Percentiles rank a stretch among this genome's conserved stretches.
phyloP scores from a whole-genome alignment of 176 grass and related monocot species.

The Thinopyrum elongatum region DNA sequence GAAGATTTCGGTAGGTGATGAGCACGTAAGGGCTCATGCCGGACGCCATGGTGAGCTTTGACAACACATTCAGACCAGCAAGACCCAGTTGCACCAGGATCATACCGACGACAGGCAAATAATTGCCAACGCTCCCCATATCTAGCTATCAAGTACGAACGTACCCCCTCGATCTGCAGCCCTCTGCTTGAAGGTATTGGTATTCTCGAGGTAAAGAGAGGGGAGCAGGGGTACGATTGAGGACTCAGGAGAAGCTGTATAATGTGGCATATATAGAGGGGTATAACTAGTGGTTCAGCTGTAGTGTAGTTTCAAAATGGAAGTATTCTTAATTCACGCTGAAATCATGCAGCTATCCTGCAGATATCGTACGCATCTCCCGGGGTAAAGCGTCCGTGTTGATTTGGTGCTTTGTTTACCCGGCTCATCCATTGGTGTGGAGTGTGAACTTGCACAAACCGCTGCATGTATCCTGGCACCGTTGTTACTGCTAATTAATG shows the following conservation, averaged over 20 bases:
- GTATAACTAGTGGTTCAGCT: too few relatives aligned
- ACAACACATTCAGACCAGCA: conserved; percentile 56
- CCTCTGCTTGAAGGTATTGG: not conserved
- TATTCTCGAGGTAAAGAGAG: not conserved
- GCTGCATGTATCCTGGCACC: not conserved
- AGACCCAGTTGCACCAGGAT: not conserved
- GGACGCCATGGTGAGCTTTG: conserved; percentile 66
- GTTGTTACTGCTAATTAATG: not conserved
- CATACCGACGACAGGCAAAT: not conserved
- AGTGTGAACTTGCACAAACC: not conserved
- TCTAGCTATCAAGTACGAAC: not conserved
- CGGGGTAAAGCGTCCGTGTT: not conserved
- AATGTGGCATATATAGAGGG: not conserved
- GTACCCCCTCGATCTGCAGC: not conserved
- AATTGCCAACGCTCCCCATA: not conserved
- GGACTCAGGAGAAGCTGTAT: too few relatives aligned
- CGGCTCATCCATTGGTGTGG: not conserved
- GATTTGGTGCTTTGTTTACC: not conserved
- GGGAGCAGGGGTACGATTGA: not conserved
- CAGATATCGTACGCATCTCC: not conserved
- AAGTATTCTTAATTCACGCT: not conserved
- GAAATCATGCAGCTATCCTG: not conserved
- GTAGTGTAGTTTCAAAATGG: not conserved
- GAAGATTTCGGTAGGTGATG: conserved; percentile 72
- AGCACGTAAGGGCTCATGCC: conserved; percentile 86